Conservation (phyloP, 1,139 yeast genomes). For the Kodamaea sp. region DNA sequence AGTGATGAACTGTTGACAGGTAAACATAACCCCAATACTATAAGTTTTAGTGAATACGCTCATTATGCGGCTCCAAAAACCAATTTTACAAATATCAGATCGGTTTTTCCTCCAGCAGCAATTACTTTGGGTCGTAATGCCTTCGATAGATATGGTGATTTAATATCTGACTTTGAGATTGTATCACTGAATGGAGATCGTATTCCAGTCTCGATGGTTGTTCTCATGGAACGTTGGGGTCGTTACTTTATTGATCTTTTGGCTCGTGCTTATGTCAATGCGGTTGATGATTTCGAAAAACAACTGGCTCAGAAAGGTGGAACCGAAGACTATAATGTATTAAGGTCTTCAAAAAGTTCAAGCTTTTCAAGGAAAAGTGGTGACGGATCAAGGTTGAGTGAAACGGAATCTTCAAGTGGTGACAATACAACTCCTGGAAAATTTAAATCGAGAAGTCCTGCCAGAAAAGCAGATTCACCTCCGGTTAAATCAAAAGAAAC, state of each 20-base stretch:
- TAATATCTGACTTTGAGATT: slow-evolving; percentile 67
- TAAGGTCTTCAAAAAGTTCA: slow-evolving; percentile 7
- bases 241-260: slow-evolving; percentile 57
- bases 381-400: too few relatives aligned
- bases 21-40: slow-evolving; percentile 18
- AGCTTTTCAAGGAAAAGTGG: neutral
- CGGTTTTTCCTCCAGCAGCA: slow-evolving; percentile 73
- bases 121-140: slow-evolving; percentile 74
- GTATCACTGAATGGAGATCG: slow-evolving; percentile 65
- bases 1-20: slow-evolving; percentile 9
- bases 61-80: slow-evolving; percentile 71
- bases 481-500: too few relatives aligned
- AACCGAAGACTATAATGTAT: neutral
- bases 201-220: slow-evolving; percentile 55
- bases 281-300: slow-evolving; percentile 47
- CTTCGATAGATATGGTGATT: slow-evolving; percentile 60
- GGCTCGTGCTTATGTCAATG: slow-evolving; percentile 60
- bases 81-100: slow-evolving; percentile 59
- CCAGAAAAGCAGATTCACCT: too few relatives aligned
- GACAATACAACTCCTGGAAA: too few relatives aligned
- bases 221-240: slow-evolving; percentile 75
- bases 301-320: slow-evolving; percentile 18
- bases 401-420: too few relatives aligned
- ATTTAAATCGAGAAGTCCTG: too few relatives aligned
- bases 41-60: slow-evolving; percentile 65